phyloP scores from a whole-genome alignment of 2,329 filamentous ascomycete species.

The Incumbomyces delicatus region DNA sequence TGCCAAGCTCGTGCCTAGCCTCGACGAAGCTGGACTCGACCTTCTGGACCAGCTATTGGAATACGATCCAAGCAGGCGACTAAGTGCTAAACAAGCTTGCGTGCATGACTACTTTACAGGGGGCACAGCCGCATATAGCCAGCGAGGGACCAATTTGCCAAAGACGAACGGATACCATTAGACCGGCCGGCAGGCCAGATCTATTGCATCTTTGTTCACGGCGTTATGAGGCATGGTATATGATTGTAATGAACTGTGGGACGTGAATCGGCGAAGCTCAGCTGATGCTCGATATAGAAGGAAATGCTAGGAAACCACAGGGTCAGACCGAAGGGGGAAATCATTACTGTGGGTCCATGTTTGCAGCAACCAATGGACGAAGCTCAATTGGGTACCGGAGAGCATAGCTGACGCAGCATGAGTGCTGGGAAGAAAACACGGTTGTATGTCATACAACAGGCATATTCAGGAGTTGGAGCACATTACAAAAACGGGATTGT shows the following conservation, averaged over 20 bases:
- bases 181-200: neutral
- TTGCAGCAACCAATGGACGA: too few species aligned
- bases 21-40: conserved; percentile 52
- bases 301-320: too few species aligned
- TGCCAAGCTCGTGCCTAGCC: conserved; percentile 56
- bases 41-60: conserved; percentile 60
- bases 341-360: too few species aligned
- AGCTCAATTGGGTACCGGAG: too few species aligned
- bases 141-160: conserved; percentile 22
- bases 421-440: too few species aligned
- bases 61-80: conserved; percentile 76
- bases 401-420: too few species aligned
- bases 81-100: conserved; percentile 81
- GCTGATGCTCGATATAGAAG: too few species aligned
- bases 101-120: conserved; percentile 71
- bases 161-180: conserved; percentile 31
- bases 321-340: too few species aligned
- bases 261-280: too few species aligned
- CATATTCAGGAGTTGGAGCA: too few species aligned
- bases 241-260: neutral
- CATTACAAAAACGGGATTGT: too few species aligned
- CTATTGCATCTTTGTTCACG: neutral
- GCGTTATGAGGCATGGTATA: neutral
- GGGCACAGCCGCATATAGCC: conserved; percentile 39
- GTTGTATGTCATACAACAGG: too few species aligned